Base-by-base conservation (phyloP, 306 rosid genomes). In the Gillenia trifoliata region DNA sequence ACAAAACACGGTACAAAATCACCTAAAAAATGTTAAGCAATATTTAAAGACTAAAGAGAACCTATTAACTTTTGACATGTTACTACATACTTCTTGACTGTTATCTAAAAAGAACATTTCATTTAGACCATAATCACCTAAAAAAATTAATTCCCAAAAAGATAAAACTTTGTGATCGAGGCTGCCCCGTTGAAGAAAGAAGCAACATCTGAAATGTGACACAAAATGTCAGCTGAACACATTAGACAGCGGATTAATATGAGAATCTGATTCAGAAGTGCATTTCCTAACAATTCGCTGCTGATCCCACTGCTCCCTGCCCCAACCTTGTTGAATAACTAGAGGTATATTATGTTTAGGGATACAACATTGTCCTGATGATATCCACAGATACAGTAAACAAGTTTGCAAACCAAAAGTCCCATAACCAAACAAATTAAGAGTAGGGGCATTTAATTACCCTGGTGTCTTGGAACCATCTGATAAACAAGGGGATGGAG, bases 401-500 rank as follows among this genome's bases (percentile, higher is more conserved):
- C 52, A 16, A 47, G 52, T 45, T 45, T 45, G 12, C 66, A 30
- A 16, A 52, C 2, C 29, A n/a, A 22, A 52, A 6, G 62, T 30
- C 22, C 10, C 8, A 54, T 8, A 33, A 28, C 23, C 36, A 30
- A 75, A 64, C 8, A 25, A 71, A 34, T 16, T 26, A 57, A 30
- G n/a, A 56, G 61, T 16, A 8, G 12, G 17, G 75, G 72, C 5
- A 28, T 33, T 11, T 12, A 65, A n/a, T 47, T 78, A 86, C 89
- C 89, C 77, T 5, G 83, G 79, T 22, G 80, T 71, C 60, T 28
- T 60, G 68, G 84, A 77, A 74, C 84, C 91, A 67, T 84, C 83
- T 54, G 95, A 79, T 72, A 91, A 81, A 80, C 86, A 84, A 57
- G 93, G 90, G 63, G 97, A 93, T 29, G 97, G 97, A 79, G 96